Percentiles rank a stretch among this genome's conserved stretches.
Evolutionary conservation across 1,139 yeast species (phyloP).

Genomic region (Saccharomycopsis hybrid): DNA sequence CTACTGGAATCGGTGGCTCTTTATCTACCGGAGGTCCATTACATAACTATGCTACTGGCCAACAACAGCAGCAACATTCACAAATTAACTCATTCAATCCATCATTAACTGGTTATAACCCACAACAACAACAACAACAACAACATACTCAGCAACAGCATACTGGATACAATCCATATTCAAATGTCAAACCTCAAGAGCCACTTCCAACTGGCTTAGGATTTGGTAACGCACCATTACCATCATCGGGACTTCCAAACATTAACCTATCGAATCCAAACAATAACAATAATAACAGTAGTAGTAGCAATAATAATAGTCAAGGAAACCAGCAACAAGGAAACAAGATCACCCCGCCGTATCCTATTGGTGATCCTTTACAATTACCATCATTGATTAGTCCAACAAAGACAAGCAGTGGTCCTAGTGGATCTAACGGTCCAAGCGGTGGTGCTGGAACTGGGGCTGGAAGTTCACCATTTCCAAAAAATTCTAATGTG

Average conservation of each 20-base stretch:
- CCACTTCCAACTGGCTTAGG: conserved; percentile 15
- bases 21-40: neutral
- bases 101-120: neutral
- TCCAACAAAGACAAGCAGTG: no score
- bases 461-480: conserved; percentile 12
- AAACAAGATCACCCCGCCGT: conserved; percentile 3
- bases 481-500: conserved; percentile 9
- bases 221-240: conserved; percentile 14
- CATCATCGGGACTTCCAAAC: neutral
- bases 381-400: conserved; percentile 2
- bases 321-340: neutral
- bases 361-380: neutral
- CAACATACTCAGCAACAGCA: no score
- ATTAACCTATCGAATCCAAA: neutral
- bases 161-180: neutral
- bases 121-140: neutral
- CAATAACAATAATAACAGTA: neutral
- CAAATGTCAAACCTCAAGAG: conserved; percentile 16
- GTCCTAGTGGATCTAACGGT: no score
- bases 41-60: neutral
- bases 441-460: neutral
- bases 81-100: neutral
- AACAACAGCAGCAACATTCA: conserved; percentile 5
- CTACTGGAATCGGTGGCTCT: neutral
- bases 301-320: no score